Percentiles rank a stretch among this genome's conserved stretches.
These are phyloP conservation scores for Fonsecaea erecta DNA, from an alignment of 2,329 filamentous ascomycete species.

Conservation along the genomic window DNA sequence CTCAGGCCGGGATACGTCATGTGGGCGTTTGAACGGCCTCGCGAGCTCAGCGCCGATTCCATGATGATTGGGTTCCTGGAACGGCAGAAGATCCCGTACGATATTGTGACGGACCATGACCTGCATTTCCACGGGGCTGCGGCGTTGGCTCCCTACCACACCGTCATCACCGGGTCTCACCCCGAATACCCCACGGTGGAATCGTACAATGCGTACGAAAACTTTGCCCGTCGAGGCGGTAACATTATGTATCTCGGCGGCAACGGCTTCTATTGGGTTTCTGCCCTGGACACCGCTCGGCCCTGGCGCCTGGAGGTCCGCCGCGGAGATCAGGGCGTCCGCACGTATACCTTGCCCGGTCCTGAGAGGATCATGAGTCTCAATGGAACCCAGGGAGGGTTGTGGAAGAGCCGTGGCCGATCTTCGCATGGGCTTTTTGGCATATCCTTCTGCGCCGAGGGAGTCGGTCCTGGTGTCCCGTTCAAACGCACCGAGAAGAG, in stretches of 20 bases:
- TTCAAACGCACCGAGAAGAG: constrained; percentile 34
- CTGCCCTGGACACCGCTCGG: constrained; percentile 25
- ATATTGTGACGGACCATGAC: constrained; percentile 47
- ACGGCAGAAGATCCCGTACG: constrained; percentile 41
- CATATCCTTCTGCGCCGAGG: constrained; percentile 41
- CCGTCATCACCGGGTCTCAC: constrained; percentile 43
- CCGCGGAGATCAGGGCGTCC: constrained; percentile 43
- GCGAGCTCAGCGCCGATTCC: constrained; percentile 46
- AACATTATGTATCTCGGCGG: constrained; percentile 48
- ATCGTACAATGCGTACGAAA: constrained; percentile 40
- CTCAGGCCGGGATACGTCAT: constrained; percentile 45
- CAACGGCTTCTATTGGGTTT: constrained; percentile 45
- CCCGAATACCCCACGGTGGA: constrained; percentile 44
- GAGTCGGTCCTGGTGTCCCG: constrained; percentile 40
- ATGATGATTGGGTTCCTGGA: constrained; percentile 46
- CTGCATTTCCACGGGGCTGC: constrained; percentile 39
- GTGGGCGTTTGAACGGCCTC: constrained; percentile 46
- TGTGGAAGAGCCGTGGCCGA: constrained; percentile 43
- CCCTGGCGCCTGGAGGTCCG: constrained; percentile 45
- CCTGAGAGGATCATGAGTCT: constrained; percentile 42
- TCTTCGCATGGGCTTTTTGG: constrained; percentile 43
- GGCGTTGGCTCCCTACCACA: constrained; percentile 35
- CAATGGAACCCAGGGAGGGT: constrained; percentile 42
- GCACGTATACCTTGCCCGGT: constrained; percentile 36
- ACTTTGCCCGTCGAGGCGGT: constrained; percentile 41